phyloP scores from a whole-genome alignment of 805 yeast species.

The Starmerella vitae region DNA sequence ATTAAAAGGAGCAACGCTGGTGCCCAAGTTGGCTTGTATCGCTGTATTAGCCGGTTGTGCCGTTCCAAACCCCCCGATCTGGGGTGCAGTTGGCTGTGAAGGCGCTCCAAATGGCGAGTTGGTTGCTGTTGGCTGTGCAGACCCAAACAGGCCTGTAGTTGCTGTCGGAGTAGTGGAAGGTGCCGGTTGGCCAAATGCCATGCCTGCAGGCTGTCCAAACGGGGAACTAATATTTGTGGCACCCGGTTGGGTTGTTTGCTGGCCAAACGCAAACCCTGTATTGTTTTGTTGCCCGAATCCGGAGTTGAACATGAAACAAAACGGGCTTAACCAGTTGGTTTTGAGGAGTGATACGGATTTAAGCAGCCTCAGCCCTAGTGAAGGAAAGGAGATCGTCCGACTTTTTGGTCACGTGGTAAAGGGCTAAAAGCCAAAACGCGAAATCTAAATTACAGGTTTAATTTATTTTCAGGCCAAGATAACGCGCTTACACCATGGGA shows the following conservation, averaged over 20 bases:
- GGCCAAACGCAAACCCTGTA: conserved; percentile 10
- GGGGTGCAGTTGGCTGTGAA: conserved; percentile 3
- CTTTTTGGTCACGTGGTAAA: too few relatives aligned
- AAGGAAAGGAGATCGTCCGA: too few relatives aligned
- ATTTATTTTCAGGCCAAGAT: not conserved
- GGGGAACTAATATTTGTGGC: conserved; percentile 3
- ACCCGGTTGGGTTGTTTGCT: conserved; percentile 19
- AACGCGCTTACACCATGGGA: conserved; percentile 21
- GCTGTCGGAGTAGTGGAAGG: conserved; percentile 11
- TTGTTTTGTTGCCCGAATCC: conserved; percentile 16
- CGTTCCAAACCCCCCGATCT: conserved; percentile 24
- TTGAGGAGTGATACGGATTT: too few relatives aligned
- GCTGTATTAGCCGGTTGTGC: not conserved
- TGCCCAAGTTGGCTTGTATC: conserved; percentile 4
- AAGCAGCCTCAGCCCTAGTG: too few relatives aligned
- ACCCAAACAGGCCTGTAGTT: conserved; percentile 5
- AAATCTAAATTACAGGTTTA: not conserved
- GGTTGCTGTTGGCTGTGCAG: conserved; percentile 21
- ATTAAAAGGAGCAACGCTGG: conserved; percentile 49
- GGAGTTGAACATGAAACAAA: conserved; percentile 8
- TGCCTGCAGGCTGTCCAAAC: conserved; percentile 13
- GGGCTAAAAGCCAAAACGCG: too few relatives aligned
- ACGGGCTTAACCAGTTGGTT: too few relatives aligned
- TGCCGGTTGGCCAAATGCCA: conserved; percentile 31
- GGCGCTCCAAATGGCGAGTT: conserved; percentile 18